Conservation (phyloP, 495 filamentous ascomycete species). For the Niebla homalea region DNA sequence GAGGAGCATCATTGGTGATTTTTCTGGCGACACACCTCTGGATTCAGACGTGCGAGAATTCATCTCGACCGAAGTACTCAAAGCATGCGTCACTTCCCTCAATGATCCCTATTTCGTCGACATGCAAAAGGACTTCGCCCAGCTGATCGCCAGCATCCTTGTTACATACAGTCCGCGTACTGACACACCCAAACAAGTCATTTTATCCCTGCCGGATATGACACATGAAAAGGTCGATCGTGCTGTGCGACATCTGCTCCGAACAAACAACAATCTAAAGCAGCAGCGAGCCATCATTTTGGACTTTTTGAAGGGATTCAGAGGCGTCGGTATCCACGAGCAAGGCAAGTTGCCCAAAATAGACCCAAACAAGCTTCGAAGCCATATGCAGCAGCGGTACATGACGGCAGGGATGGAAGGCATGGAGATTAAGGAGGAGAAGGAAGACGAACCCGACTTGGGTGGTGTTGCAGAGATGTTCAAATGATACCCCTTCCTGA, state of each 20-base stretch:
- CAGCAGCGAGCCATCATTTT: slow-evolving; percentile 73
- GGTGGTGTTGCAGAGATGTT: slow-evolving; percentile 59
- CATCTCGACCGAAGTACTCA: slow-evolving; percentile 70
- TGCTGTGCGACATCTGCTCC: slow-evolving; percentile 42
- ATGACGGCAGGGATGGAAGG: slow-evolving; percentile 30
- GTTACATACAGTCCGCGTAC: slow-evolving; percentile 55
- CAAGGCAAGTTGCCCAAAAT: slow-evolving; percentile 63
- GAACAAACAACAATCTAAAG: slow-evolving; percentile 40
- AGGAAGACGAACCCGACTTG: slow-evolving; percentile 48
- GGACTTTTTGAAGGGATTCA: slow-evolving; percentile 72
- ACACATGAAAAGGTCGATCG: slow-evolving; percentile 46
- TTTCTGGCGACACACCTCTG: slow-evolving; percentile 42
- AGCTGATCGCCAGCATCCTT: slow-evolving; percentile 75
- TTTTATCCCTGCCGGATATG: slow-evolving; percentile 47
- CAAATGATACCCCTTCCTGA: slow-evolving; percentile 24
- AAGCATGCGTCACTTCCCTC: slow-evolving; percentile 71
- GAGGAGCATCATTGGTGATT: slow-evolving; percentile 70
- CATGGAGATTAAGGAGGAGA: slow-evolving; percentile 27
- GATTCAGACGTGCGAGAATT: slow-evolving; percentile 74
- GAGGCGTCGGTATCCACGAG: slow-evolving; percentile 84
- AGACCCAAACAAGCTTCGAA: slow-evolving; percentile 38
- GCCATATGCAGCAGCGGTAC: slow-evolving; percentile 42
- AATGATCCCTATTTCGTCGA: slow-evolving; percentile 96
- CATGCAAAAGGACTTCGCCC: slow-evolving; percentile 82
- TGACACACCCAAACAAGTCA: slow-evolving; percentile 34